Evolutionary conservation across 148 eudicot genomes (phyloP).

Genomic region (Dianthus caryophyllus): DNA sequence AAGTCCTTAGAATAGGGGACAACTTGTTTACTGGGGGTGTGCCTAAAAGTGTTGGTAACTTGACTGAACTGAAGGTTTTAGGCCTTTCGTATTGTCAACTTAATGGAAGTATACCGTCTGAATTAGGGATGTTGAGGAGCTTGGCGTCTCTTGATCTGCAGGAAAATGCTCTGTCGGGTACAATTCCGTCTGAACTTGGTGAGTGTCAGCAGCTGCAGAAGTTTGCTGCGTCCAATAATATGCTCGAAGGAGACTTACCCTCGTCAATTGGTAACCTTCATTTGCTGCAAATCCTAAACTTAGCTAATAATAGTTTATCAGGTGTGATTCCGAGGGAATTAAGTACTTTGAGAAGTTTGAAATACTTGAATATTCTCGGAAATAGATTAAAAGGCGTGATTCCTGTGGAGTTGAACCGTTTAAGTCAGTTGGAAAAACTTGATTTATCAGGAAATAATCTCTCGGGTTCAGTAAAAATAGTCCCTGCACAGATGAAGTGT

Average conservation of each 20-base stretch:
- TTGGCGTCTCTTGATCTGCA: constrained; percentile 66
- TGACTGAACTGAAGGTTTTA: constrained; percentile 50
- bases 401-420: constrained; percentile 48
- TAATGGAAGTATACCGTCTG: constrained; percentile 68
- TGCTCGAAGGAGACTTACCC: constrained; percentile 65
- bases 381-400: constrained; percentile 56
- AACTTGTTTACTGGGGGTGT: constrained; percentile 55
- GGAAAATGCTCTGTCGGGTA: constrained; percentile 51
- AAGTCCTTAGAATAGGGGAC: constrained; percentile 73
- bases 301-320: constrained; percentile 71
- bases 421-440: constrained; percentile 43
- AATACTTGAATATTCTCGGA: constrained; percentile 68
- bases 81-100: constrained; percentile 68
- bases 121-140: constrained; percentile 57
- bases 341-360: constrained; percentile 40
- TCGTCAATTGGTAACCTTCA: constrained; percentile 50
- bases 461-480: constrained; percentile 46
- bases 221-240: constrained; percentile 74
- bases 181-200: constrained; percentile 49
- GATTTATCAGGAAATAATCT: constrained; percentile 69
- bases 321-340: constrained; percentile 57
- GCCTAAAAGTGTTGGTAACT: constrained; percentile 43
- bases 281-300: constrained; percentile 49
- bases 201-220: constrained; percentile 47
- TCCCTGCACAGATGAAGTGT: constrained; percentile 35